Evolutionary conservation across 2,329 filamentous ascomycete species (phyloP).

Genomic region (Coccinonectria pachysandricola): DNA sequence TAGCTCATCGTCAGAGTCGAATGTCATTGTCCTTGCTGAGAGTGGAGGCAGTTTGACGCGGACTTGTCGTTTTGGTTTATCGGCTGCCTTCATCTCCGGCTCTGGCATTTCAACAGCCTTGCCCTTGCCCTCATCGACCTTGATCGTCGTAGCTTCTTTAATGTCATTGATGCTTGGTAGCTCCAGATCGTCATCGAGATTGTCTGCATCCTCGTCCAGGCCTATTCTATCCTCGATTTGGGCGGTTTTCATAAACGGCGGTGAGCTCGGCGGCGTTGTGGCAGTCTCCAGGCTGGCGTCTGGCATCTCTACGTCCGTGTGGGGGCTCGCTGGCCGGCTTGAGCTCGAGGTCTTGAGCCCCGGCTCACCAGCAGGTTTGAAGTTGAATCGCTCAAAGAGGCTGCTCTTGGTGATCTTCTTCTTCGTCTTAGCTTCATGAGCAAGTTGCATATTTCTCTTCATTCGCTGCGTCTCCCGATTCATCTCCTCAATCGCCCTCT

Average conservation of each 20-base stretch:
- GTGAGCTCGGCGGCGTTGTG: conserved; percentile 66
- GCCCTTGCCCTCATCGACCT: conserved; percentile 49
- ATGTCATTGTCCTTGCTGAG: conserved; percentile 26
- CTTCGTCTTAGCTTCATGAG: conserved; percentile 80
- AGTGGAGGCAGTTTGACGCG: conserved; percentile 38
- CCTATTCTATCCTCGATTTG: conserved; percentile 4
- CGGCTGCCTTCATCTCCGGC: conserved; percentile 12
- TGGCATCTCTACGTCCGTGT: conserved; percentile 43
- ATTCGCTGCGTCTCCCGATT: conserved; percentile 87
- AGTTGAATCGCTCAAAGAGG: conserved; percentile 78
- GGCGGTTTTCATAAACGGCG: conserved; percentile 30
- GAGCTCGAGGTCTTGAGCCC: conserved; percentile 40
- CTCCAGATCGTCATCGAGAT: conserved; percentile 24
- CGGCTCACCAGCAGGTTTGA: conserved; percentile 35
- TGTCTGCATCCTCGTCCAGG: conserved; percentile 8
- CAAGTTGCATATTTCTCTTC: conserved; percentile 79
- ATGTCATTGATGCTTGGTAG: conserved; percentile 27
- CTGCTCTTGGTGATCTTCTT: conserved; percentile 82
- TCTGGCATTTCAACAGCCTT: conserved; percentile 30
- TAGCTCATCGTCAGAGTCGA: conserved; percentile 50
- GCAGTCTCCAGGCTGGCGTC: too few relatives aligned
- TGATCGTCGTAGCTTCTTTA: conserved; percentile 21
- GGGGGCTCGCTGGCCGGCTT: conserved; percentile 41
- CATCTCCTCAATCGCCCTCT: conserved; percentile 92
- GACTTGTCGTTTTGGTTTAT: conserved; percentile 34